Base-by-base conservation (phyloP, 345 rosid genomes). In the Euphorbia lathyris region DNA sequence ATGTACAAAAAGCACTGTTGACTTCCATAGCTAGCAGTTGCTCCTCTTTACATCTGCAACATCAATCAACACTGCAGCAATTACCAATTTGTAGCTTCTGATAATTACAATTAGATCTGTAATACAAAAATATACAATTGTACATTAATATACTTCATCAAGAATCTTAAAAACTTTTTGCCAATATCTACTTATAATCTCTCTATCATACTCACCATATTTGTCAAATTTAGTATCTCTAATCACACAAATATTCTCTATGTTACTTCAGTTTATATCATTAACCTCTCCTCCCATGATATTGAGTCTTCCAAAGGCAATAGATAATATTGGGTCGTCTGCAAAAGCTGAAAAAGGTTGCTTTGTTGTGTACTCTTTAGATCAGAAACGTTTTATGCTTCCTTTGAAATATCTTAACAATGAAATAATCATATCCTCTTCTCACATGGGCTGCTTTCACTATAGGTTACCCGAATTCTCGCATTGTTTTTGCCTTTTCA, bases 331-430 rank as follows among this genome's bases (percentile, higher is more conserved):
- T n/a, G n/a, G n/a, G n/a, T n/a, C n/a, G n/a, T 22, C 66, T 9
- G 27, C 26, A 63, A 63, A 38, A 40, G 30, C 66, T 38, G 51
- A 23, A 8, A 63, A 38, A 13, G 50, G 51, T 19, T 14, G 13
- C 42, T 63, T 63, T 42, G 50, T 7, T 2, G 52, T 70, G 17
- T 70, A 62, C 56, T 56, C 64, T 1, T 5, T 36, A 8, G 66
- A 70, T 47, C 47, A 60, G 53, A 59, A 30, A 48, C 42, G 69
- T 4, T 64, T 62, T 29, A 1, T 55, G 13, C 52, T 71, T 25
- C 68, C 63, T 2, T 40, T 71, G 40, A 2, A 36, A 10, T 71
- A 63, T 50, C 74, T 71, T 9, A 53, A 64, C 22, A 71, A 10
- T 20, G 51, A 51, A 25, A 52, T 63, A 0, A n/a, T 63, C 40